Conservation (phyloP, 2,329 filamentous ascomycete species). For the Arthroderma sp. region DNA sequence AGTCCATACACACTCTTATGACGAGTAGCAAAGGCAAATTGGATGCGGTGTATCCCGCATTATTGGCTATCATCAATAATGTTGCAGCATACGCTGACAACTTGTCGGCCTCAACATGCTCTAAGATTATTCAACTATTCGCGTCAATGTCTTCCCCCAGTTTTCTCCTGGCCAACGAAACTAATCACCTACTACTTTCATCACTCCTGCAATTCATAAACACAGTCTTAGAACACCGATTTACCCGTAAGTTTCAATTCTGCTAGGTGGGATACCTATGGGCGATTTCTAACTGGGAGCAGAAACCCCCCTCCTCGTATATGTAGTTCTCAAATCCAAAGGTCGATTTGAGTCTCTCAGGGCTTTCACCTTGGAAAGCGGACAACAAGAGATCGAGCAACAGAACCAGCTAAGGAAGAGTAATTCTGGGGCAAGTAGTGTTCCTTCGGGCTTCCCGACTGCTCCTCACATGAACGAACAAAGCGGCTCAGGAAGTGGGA, state of each 20-base stretch:
- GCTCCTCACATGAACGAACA: slow-evolving; percentile 24
- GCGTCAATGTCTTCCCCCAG: slow-evolving; percentile 85
- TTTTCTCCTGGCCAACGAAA: slow-evolving; percentile 84
- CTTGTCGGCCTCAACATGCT: slow-evolving; percentile 59
- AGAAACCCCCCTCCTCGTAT: slow-evolving; percentile 74
- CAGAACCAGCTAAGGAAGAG: slow-evolving; percentile 60
- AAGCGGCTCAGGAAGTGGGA: slow-evolving; percentile 35
- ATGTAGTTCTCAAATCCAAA: slow-evolving; percentile 63
- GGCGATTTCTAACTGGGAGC: slow-evolving; percentile 14
- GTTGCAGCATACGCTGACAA: slow-evolving; percentile 72
- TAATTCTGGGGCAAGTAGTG: slow-evolving; percentile 21
- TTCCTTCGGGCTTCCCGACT: slow-evolving; percentile 17
- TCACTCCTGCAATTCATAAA: slow-evolving; percentile 83
- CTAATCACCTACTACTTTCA: slow-evolving; percentile 67
- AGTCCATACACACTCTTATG: slow-evolving; percentile 87
- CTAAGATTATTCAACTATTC: slow-evolving; percentile 77
- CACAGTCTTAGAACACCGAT: slow-evolving; percentile 79
- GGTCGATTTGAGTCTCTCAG: slow-evolving; percentile 75
- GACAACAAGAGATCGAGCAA: slow-evolving; percentile 78
- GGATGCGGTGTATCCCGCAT: slow-evolving; percentile 79
- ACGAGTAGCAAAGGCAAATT: slow-evolving; percentile 82
- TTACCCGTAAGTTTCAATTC: slow-evolving; percentile 44
- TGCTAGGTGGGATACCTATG: not conserved
- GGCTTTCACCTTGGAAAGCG: slow-evolving; percentile 81
- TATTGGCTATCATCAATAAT: slow-evolving; percentile 88